Evolutionary conservation across 352 stramenopile species (phyloP).

Genomic region (Pythium aquatile): DNA sequence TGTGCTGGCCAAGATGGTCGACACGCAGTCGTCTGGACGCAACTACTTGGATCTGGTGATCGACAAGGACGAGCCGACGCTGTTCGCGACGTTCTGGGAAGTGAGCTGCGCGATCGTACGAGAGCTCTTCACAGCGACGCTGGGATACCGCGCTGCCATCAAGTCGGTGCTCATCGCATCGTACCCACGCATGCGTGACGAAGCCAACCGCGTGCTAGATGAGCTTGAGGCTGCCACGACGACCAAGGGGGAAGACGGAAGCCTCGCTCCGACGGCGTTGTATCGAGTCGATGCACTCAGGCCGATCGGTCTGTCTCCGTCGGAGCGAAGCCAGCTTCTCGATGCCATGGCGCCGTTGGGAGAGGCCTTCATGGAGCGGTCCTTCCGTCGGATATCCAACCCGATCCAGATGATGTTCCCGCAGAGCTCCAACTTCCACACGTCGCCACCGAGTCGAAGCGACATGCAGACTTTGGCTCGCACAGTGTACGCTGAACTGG

Average conservation of each 20-base stretch:
- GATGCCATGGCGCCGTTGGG: conserved; percentile 66
- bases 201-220: conserved; percentile 62
- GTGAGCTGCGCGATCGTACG: conserved; percentile 75
- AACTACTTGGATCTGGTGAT: conserved; percentile 76
- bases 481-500: conserved; percentile 69
- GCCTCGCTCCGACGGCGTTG: neutral
- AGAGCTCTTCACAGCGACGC: conserved; percentile 64
- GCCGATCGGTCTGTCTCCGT: conserved; percentile 37
- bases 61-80: conserved; percentile 64
- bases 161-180: conserved; percentile 73
- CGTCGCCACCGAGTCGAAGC: conserved; percentile 71
- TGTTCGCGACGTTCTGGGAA: conserved; percentile 87
- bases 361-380: conserved; percentile 68
- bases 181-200: conserved; percentile 78
- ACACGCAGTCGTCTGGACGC: conserved; percentile 34
- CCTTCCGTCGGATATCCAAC: conserved; percentile 60
- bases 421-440: conserved; percentile 79
- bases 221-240: conserved; percentile 59
- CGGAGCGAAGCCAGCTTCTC: conserved; percentile 65
- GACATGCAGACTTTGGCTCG: conserved; percentile 83
- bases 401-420: conserved; percentile 89
- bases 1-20: conserved; percentile 80
- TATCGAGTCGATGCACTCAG: conserved; percentile 21
- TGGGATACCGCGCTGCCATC: conserved; percentile 52
- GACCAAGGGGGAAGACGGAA: conserved; percentile 19